Conservation (phyloP, 2,329 filamentous ascomycete species). For the Rutstroemia sp. region DNA sequence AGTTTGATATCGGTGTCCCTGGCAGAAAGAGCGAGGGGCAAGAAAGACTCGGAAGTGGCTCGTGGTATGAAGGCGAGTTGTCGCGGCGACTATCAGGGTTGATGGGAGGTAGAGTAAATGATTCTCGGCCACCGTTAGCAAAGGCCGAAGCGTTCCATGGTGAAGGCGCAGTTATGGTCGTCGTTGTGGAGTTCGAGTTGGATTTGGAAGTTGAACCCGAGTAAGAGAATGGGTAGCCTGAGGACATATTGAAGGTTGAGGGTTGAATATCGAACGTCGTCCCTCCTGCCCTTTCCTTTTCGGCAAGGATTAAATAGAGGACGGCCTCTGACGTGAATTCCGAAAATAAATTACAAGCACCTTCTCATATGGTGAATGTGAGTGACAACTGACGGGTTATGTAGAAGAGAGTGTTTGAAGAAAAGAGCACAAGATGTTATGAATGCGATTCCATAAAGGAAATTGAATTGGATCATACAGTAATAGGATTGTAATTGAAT, state of each 20-base stretch:
- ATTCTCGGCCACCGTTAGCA: not conserved
- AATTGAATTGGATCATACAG: too few relatives aligned
- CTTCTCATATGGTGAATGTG: too few relatives aligned
- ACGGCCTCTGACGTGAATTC: too few relatives aligned
- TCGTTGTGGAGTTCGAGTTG: not conserved
- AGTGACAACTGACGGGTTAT: too few relatives aligned
- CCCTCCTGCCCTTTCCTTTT: too few relatives aligned
- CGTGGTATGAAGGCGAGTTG: not conserved
- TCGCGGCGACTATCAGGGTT: not conserved
- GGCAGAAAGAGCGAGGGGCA: conserved; percentile 3
- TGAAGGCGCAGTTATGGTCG: not conserved
- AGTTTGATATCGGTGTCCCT: not conserved
- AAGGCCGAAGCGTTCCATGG: not conserved
- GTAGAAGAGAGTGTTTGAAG: too few relatives aligned
- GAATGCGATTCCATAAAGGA: too few relatives aligned
- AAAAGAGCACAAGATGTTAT: too few relatives aligned
- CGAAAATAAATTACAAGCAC: too few relatives aligned
- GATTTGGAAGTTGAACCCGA: not conserved
- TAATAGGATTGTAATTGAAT: too few relatives aligned
- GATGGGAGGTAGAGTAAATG: conserved; percentile 3
- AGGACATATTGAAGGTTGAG: conserved; percentile 3
- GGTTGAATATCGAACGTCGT: not conserved
- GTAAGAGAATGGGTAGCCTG: conserved; percentile 2
- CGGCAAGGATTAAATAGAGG: too few relatives aligned
- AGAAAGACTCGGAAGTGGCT: not conserved